Percentiles rank a stretch among this genome's conserved stretches.
Evolutionary conservation across 192 early-diverging fungal genomes (phyloP).

Genomic region (Rhizophagus clarus): DNA sequence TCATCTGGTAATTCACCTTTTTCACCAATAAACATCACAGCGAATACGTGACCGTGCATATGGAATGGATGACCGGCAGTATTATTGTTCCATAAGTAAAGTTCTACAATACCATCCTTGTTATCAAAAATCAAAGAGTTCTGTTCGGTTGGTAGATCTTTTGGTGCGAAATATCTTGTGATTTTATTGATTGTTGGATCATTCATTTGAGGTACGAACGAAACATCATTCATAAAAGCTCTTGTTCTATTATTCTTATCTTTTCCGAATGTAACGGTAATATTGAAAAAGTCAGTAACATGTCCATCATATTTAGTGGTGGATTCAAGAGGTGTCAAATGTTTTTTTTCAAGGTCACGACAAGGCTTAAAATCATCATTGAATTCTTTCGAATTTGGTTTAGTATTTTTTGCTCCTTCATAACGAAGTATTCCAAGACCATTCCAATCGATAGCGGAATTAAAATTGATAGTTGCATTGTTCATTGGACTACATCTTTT

Average conservation of each 20-base stretch:
- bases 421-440: constrained; percentile 35
- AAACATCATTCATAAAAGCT: no score
- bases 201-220: no score
- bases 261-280: no score
- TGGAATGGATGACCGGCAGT: not conserved
- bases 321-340: no score
- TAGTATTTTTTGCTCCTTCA: not conserved
- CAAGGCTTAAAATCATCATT: no score
- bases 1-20: constrained; percentile 33
- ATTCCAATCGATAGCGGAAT: constrained; percentile 33
- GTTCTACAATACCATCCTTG: not conserved
- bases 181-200: no score
- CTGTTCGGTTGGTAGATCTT: not conserved
- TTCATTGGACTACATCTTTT: not conserved
- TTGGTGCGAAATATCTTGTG: no score
- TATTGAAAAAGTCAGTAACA: no score
- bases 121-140: not conserved
- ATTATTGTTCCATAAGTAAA: not conserved
- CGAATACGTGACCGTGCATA: constrained; percentile 43
- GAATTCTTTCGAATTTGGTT: not conserved
- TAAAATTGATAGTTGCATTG: constrained; percentile 33
- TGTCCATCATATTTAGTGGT: no score
- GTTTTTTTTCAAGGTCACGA: no score
- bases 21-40: constrained; percentile 36
- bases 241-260: no score